These are phyloP conservation scores for Dioscorea alata DNA, from an alignment of 106 monocot genomes.

Conservation along the genomic window DNA sequence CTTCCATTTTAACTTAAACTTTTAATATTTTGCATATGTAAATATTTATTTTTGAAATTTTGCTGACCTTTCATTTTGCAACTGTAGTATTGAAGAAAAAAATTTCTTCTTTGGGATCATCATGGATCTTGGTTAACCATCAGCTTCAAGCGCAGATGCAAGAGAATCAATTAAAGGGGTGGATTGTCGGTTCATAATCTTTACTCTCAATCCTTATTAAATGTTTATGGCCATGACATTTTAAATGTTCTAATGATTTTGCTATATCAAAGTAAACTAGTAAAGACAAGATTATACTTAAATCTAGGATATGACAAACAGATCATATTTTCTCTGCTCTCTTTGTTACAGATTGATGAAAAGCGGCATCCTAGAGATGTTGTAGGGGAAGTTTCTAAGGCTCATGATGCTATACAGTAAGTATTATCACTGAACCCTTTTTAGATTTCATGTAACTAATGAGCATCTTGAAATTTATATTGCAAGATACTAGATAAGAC, in stretches of 20 bases:
- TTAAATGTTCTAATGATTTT: background rate
- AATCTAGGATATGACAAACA: too few relatives aligned
- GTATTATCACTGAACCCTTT: background rate
- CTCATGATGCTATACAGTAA: constrained; percentile 56
- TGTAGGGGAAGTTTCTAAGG: constrained; percentile 33
- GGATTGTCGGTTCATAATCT: constrained; percentile 1
- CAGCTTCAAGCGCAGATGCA: constrained; percentile 90
- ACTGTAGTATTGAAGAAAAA: constrained; percentile 95
- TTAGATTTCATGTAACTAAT: too few relatives aligned
- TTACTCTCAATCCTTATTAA: too few relatives aligned
- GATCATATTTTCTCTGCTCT: too few relatives aligned
- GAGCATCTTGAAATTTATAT: background rate
- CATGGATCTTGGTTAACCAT: constrained; percentile 95
- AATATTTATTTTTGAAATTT: background rate
- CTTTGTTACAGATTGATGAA: constrained; percentile 19
- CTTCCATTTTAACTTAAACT: too few relatives aligned
- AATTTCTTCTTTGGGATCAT: constrained; percentile 84
- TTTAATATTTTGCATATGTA: background rate
- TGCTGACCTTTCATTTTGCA: constrained; percentile 26
- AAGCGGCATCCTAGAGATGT: constrained; percentile 20
- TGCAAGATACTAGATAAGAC: constrained; percentile 84
- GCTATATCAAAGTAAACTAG: too few relatives aligned
- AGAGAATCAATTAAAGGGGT: constrained; percentile 91
- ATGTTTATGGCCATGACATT: too few relatives aligned
- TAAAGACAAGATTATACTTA: too few relatives aligned